These are phyloP conservation scores for Phytophthora palmivora DNA, from an alignment of 352 stramenopile genomes.

Conservation along the genomic window DNA sequence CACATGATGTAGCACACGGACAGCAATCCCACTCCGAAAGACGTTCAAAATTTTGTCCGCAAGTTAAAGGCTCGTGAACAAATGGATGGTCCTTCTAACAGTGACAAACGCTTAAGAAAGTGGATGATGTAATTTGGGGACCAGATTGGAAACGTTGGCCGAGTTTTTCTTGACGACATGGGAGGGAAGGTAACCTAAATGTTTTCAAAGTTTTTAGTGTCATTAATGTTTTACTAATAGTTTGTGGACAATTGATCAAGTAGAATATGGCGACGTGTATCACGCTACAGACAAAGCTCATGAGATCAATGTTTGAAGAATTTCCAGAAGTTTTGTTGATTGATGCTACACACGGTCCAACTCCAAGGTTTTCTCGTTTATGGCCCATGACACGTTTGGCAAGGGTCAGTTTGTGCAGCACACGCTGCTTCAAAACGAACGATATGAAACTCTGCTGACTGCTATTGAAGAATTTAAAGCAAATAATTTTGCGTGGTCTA, in stretches of 20 bases:
- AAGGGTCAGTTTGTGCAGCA: slow-evolving; percentile 15
- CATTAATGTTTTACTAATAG: no score
- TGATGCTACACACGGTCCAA: slow-evolving; percentile 7
- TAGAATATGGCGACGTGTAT: slow-evolving; percentile 24
- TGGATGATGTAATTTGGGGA: slow-evolving; percentile 9
- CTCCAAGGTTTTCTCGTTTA: slow-evolving; percentile 2
- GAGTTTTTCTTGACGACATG: slow-evolving; percentile 2
- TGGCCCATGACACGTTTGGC: slow-evolving; percentile 10
- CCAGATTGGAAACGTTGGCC: not conserved
- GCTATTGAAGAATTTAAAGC: slow-evolving; percentile 10
- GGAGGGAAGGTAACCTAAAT: slow-evolving; percentile 1
- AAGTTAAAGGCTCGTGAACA: no score
- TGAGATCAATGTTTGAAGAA: slow-evolving; percentile 12
- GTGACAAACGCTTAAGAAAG: slow-evolving; percentile 7
- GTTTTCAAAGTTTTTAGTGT: no score
- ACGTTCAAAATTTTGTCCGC: no score
- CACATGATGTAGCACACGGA: no score
- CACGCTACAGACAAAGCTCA: slow-evolving; percentile 21
- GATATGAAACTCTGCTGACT: not conserved
- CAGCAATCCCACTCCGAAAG: no score
- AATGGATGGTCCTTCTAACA: no score
- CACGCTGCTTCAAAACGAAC: slow-evolving; percentile 3
- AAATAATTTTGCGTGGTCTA: slow-evolving; percentile 9
- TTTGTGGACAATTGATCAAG: not conserved
- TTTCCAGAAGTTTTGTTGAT: slow-evolving; percentile 8